These are phyloP conservation scores for Talaromyces sp. DNA, from an alignment of 2,329 filamentous ascomycete genomes.

Conservation along the genomic window DNA sequence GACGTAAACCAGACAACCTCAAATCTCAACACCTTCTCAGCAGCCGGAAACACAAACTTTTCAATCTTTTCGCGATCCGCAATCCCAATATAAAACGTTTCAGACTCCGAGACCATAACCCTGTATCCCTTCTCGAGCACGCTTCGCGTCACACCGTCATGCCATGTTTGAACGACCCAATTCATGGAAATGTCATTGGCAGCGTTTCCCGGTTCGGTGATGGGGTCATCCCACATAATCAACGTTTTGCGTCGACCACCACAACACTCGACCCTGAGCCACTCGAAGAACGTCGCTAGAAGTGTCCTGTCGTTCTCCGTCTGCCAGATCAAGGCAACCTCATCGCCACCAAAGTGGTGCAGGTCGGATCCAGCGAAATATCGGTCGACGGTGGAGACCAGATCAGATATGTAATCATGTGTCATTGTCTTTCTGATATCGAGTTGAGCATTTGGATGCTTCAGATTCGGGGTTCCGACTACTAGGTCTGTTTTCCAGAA, in stretches of 20 bases:
- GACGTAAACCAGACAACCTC: slow-evolving; percentile 4
- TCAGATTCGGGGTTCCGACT: neutral
- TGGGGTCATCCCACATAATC: neutral
- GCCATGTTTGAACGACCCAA: slow-evolving; percentile 5
- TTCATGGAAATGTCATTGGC: neutral
- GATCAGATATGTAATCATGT: neutral
- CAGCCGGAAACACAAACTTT: neutral
- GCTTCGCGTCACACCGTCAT: neutral
- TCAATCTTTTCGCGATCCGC: neutral
- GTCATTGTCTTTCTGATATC: neutral
- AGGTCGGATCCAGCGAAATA: neutral
- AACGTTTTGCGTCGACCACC: neutral
- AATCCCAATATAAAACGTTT: slow-evolving; percentile 4
- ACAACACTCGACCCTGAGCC: neutral
- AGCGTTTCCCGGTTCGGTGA: neutral
- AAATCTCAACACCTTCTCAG: neutral
- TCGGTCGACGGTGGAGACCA: neutral
- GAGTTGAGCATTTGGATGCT: neutral
- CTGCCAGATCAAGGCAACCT: neutral
- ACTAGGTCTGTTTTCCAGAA: neutral
- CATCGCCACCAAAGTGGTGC: neutral
- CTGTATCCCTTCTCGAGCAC: neutral
- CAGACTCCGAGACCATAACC: neutral
- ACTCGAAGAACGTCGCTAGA: neutral
- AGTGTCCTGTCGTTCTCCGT: neutral